phyloP scores from a whole-genome alignment of 192 early-diverging fungal genomes.

The Backusella circina region DNA sequence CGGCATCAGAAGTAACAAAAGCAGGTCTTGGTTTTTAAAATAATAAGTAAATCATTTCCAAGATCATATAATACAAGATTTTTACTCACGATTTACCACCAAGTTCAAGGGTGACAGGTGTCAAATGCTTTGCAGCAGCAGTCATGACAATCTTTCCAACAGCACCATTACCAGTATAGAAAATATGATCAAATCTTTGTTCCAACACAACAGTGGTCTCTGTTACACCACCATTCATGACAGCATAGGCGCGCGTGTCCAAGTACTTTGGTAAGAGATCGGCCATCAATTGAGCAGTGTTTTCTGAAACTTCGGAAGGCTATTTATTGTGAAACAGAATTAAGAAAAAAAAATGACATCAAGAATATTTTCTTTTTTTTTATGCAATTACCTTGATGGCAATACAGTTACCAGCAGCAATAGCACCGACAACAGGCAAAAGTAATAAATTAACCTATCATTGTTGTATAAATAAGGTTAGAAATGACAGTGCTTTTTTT shows the following conservation, averaged over 20 bases:
- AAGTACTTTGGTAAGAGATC: conserved; percentile 72
- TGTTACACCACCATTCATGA: conserved; percentile 74
- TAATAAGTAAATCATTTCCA: neutral
- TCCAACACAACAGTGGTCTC: conserved; percentile 64
- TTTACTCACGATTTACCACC: conserved; percentile 77
- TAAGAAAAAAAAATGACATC: neutral
- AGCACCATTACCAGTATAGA: conserved; percentile 80
- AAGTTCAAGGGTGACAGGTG: conserved; percentile 86
- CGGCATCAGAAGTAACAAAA: conserved; percentile 54
- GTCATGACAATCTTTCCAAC: conserved; percentile 79
- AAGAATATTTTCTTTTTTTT: neutral
- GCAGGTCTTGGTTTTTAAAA: conserved; percentile 40
- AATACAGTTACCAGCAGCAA: conserved; percentile 89
- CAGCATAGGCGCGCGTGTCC: conserved; percentile 57
- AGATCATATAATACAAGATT: neutral
- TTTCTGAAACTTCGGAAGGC: conserved; percentile 79
- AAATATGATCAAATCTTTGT: conserved; percentile 79
- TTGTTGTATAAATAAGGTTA: neutral
- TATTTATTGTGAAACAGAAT: neutral
- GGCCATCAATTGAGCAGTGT: conserved; percentile 62
- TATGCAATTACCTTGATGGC: conserved; percentile 47
- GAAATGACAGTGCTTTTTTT: too few relatives aligned
- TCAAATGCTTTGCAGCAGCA: conserved; percentile 78
- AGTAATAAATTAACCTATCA: conserved; percentile 58
- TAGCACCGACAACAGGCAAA: conserved; percentile 73